These are phyloP conservation scores for Daldinia sp. DNA, from an alignment of 2,329 filamentous ascomycete genomes.

Conservation along the genomic window DNA sequence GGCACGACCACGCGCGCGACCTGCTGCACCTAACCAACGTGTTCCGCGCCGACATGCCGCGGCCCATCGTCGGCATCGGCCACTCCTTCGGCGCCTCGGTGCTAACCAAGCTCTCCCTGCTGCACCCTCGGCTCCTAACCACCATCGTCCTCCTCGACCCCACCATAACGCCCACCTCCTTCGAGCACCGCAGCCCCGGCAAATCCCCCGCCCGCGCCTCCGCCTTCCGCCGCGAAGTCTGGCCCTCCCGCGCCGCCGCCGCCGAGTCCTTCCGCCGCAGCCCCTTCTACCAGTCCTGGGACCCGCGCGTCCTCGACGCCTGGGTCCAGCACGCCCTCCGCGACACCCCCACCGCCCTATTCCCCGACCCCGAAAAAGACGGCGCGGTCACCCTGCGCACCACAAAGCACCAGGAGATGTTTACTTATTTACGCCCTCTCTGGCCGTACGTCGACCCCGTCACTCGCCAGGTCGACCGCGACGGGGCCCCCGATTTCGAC, in stretches of 20 bases:
- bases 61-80: conserved; percentile 83
- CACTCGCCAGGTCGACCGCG: conserved; percentile 53
- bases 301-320: conserved; percentile 76
- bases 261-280: conserved; percentile 70
- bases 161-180: conserved; percentile 68
- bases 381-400: conserved; percentile 76
- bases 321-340: conserved; percentile 80
- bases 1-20: conserved; percentile 87
- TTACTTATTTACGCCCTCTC: conserved; percentile 75
- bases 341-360: conserved; percentile 70
- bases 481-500: conserved; percentile 57
- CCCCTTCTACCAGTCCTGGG: conserved; percentile 84
- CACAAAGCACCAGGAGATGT: conserved; percentile 87
- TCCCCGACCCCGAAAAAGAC: conserved; percentile 54
- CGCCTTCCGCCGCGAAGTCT: conserved; percentile 77
- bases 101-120: conserved; percentile 73
- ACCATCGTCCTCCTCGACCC: conserved; percentile 84
- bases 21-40: conserved; percentile 85
- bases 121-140: conserved; percentile 82
- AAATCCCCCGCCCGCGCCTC: conserved; percentile 66
- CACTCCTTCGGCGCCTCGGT: conserved; percentile 88
- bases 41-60: conserved; percentile 80
- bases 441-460: conserved; percentile 53
- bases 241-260: conserved; percentile 79
- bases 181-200: conserved; percentile 48